Evolutionary conservation across 2,329 filamentous ascomycete genomes (phyloP).

Genomic region (Atkinsonella texensis): DNA sequence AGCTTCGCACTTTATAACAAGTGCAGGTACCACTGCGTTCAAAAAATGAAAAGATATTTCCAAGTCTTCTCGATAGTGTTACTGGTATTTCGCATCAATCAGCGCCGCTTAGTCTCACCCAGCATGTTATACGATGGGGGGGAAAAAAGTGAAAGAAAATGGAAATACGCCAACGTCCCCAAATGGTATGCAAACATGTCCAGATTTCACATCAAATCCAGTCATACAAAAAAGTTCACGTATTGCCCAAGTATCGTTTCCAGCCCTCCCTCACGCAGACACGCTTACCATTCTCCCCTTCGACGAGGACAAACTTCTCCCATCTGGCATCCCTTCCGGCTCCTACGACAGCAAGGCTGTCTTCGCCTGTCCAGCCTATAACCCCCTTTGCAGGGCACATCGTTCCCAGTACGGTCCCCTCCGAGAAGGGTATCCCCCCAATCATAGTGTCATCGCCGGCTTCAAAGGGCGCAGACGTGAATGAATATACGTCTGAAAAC

Average conservation of each 20-base stretch:
- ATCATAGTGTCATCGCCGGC: constrained; percentile 59
- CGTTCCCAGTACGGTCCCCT: constrained; percentile 35
- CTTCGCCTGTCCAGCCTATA: constrained; percentile 71
- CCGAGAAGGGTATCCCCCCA: constrained; percentile 30
- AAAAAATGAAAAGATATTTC: constrained; percentile 1
- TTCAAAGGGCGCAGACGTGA: constrained; percentile 69
- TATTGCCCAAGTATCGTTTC: constrained; percentile 58
- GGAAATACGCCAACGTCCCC: neutral
- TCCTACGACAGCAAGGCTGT: constrained; percentile 63
- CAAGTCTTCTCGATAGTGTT: neutral
- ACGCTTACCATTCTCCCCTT: constrained; percentile 55
- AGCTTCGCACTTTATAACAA: too few relatives aligned
- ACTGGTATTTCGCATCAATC: neutral
- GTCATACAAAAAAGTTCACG: constrained; percentile 11
- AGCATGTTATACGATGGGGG: neutral
- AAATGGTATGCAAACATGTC: neutral
- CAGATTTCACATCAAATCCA: neutral
- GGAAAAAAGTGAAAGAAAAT: neutral
- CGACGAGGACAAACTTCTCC: constrained; percentile 73
- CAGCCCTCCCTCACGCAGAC: constrained; percentile 62
- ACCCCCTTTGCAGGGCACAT: constrained; percentile 64
- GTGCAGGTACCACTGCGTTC: constrained; percentile 32
- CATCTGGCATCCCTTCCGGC: constrained; percentile 71
- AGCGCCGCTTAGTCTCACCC: neutral
- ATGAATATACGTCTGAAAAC: constrained; percentile 84